phyloP scores from a whole-genome alignment of 345 rosid genomes.

The Streptanthus diversifolius region DNA sequence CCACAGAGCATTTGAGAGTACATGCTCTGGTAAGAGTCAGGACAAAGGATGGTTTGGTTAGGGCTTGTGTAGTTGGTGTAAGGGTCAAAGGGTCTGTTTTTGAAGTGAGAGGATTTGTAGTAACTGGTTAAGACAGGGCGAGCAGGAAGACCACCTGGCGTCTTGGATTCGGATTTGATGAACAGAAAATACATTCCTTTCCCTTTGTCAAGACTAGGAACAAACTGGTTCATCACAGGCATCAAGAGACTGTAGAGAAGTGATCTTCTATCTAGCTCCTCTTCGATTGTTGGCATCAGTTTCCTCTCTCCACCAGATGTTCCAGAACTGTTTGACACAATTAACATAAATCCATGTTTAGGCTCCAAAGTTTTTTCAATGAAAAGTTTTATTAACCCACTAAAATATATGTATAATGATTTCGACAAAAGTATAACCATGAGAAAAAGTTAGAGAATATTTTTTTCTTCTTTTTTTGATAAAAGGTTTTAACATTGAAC shows the following conservation, averaged over 20 bases:
- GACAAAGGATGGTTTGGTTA: conserved; percentile 69
- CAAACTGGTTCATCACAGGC: conserved; percentile 75
- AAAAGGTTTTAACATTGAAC: conserved; percentile 31
- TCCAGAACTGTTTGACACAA: conserved; percentile 67
- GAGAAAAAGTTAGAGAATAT: not conserved
- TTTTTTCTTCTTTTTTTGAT: not conserved
- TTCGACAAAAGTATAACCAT: conserved; percentile 8
- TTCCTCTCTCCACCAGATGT: conserved; percentile 90
- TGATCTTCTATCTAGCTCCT: conserved; percentile 63
- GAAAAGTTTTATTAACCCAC: not conserved
- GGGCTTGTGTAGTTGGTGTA: conserved; percentile 83
- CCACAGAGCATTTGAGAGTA: conserved; percentile 79
- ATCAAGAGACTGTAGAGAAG: conserved; percentile 63
- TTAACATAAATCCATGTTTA: not conserved
- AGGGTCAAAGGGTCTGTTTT: conserved; percentile 60
- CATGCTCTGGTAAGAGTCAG: conserved; percentile 78
- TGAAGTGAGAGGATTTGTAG: conserved; percentile 69
- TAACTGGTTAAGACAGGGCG: conserved; percentile 75
- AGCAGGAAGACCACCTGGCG: conserved; percentile 66
- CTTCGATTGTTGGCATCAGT: conserved; percentile 75
- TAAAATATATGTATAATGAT: not conserved
- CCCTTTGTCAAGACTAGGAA: conserved; percentile 66
- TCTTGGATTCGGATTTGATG: conserved; percentile 67
- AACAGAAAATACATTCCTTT: conserved; percentile 79
- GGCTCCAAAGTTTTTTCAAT: not conserved